Percentiles rank a stretch among this genome's conserved stretches.
Evolutionary conservation across 73 alveolate genomes (phyloP).

Genomic region (Paramecium primaurelia): DNA sequence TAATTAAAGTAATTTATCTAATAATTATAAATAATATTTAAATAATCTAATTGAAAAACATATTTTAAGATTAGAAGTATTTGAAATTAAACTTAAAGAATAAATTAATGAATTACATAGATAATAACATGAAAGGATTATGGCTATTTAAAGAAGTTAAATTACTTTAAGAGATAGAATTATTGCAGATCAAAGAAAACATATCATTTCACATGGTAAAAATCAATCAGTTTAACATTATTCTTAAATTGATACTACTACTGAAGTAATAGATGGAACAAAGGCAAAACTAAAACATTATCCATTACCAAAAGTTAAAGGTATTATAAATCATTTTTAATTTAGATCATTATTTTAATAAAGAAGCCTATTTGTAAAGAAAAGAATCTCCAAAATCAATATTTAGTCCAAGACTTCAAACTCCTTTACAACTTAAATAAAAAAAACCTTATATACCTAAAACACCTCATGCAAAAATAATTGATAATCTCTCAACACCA

Average conservation of each 20-base stretch:
- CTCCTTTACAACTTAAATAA: background rate
- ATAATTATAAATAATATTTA: background rate
- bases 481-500: background rate
- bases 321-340: background rate
- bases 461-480: background rate
- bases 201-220: background rate
- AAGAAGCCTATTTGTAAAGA: background rate
- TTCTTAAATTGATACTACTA: constrained; percentile 13
- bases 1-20: background rate
- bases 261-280: constrained; percentile 23
- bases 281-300: background rate
- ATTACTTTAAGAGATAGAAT: background rate
- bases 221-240: background rate
- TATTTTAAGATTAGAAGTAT: background rate
- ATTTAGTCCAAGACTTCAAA: background rate
- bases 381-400: background rate
- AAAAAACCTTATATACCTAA: background rate
- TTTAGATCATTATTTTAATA: constrained; percentile 28
- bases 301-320: constrained; percentile 38
- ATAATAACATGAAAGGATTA: background rate
- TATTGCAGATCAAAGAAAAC: background rate
- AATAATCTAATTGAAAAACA: background rate
- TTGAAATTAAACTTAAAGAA: constrained; percentile 9
- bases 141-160: constrained; percentile 7
- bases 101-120: background rate